phyloP scores from a whole-genome alignment of 257 asterid species.

The Catharanthus roseus region DNA sequence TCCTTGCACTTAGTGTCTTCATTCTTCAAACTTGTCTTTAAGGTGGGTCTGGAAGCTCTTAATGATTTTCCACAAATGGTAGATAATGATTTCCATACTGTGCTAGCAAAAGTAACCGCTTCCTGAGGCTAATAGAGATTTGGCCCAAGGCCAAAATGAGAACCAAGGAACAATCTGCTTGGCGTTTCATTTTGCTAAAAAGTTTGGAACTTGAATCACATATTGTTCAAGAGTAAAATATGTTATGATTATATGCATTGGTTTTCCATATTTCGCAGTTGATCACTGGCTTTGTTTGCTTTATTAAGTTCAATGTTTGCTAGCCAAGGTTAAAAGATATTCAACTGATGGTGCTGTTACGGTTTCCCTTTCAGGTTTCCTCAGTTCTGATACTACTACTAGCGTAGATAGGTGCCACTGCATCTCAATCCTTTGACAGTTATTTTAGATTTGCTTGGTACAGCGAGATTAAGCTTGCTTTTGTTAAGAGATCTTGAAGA shows the following conservation, averaged over 20 bases:
- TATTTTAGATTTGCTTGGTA: not conserved
- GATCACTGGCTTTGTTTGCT: not conserved
- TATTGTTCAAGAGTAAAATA: not conserved
- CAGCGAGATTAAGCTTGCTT: constrained; percentile 1
- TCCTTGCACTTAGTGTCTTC: not conserved
- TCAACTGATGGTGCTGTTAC: not conserved
- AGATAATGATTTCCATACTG: not conserved
- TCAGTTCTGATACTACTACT: not conserved
- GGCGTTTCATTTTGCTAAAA: not conserved
- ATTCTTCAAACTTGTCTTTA: not conserved
- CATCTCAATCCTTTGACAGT: not conserved
- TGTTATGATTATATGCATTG: not conserved
- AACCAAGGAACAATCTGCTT: not conserved
- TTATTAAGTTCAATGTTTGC: not conserved
- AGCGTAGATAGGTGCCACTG: not conserved
- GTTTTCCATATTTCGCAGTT: not conserved
- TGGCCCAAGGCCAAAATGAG: not conserved
- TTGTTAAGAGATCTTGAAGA: constrained; percentile 3
- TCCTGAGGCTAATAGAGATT: not conserved
- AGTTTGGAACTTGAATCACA: not conserved
- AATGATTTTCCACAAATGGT: not conserved
- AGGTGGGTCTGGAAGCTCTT: not conserved
- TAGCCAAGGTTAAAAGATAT: not conserved
- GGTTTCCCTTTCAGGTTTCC: not conserved
- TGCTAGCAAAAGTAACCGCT: not conserved